A percentile compares a stretch with the other conserved stretches of the same genome.
phyloP scores from a whole-genome alignment of 169 alveolate species.

The Plasmodium fragile region DNA sequence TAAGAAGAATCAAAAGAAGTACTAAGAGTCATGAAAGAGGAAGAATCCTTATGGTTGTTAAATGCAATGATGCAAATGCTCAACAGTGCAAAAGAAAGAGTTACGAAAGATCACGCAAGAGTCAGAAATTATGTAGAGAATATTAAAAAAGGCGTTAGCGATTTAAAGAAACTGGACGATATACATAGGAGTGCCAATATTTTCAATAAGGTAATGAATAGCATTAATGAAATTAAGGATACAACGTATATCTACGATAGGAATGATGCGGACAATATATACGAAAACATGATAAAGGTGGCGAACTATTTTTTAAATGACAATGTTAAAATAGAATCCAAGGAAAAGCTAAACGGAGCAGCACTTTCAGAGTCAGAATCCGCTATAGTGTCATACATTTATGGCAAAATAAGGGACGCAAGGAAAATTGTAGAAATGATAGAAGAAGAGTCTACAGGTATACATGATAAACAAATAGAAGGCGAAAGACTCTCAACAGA shows the following conservation, averaged over 20 bases:
- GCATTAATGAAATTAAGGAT: background rate
- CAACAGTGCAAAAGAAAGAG: background rate
- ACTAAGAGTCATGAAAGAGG: background rate
- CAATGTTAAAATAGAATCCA: background rate
- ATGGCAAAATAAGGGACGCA: background rate
- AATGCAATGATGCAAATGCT: background rate
- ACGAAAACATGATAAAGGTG: conserved; percentile 1
- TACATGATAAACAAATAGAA: background rate
- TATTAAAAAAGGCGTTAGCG: background rate
- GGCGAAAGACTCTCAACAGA: background rate
- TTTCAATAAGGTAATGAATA: background rate
- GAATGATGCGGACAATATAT: conserved; percentile 16
- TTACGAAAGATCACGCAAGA: background rate
- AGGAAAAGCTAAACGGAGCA: background rate
- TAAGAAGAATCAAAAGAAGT: background rate
- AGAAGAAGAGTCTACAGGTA: background rate
- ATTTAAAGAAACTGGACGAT: background rate
- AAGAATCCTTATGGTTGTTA: conserved; percentile 2
- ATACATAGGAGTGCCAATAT: background rate
- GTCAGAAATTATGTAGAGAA: background rate
- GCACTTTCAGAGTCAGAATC: background rate
- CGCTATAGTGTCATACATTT: background rate
- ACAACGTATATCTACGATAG: background rate
- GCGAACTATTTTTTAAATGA: conserved; percentile 15
- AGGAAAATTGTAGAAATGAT: background rate